phyloP scores from a whole-genome alignment of 1,139 yeast genomes.

The Taphrina wiesneri region DNA sequence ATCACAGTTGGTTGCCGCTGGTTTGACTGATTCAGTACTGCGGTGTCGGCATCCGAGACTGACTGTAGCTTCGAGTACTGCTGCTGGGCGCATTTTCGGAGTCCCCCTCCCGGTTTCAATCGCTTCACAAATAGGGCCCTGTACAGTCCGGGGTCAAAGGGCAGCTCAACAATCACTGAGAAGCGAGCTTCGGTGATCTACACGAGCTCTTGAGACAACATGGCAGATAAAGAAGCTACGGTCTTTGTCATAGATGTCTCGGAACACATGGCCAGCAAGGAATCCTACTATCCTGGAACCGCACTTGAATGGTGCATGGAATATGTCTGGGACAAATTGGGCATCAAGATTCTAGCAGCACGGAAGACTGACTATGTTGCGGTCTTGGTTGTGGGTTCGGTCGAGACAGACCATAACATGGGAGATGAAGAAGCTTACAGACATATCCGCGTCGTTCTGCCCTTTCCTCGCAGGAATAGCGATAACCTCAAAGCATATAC shows the following conservation, averaged over 20 bases:
- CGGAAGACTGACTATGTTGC: conserved; percentile 62
- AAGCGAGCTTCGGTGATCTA: background rate
- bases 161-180: no score
- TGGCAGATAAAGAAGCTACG: conserved; percentile 44
- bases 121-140: no score
- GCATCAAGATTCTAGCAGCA: conserved; percentile 52
- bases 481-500: conserved; percentile 22
- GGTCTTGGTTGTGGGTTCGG: conserved; percentile 51
- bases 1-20: no score
- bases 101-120: no score
- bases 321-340: conserved; percentile 51
- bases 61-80: no score
- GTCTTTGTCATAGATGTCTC: conserved; percentile 58
- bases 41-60: no score
- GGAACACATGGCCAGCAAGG: conserved; percentile 49
- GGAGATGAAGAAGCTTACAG: conserved; percentile 13
- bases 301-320: conserved; percentile 50
- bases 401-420: conserved; percentile 36
- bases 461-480: conserved; percentile 4
- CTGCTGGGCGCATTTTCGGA: no score
- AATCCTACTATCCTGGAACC: conserved; percentile 41
- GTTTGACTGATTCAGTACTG: no score
- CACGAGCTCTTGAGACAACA: conserved; percentile 4
- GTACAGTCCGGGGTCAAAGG: no score
- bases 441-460: conserved; percentile 15